phyloP scores from a whole-genome alignment of 169 alveolate genomes.

The Plasmodium malariae region DNA sequence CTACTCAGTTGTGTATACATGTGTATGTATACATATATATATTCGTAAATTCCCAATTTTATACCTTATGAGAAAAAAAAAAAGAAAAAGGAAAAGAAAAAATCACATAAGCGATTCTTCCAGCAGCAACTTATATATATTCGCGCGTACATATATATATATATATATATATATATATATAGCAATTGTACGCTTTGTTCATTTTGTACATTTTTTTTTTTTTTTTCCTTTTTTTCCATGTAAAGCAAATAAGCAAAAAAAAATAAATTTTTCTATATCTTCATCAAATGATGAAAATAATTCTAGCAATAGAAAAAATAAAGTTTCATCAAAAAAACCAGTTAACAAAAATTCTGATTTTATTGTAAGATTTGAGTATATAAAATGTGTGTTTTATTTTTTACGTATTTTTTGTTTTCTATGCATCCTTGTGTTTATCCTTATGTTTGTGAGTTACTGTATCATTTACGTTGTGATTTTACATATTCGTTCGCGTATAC shows the following conservation, averaged over 20 bases:
- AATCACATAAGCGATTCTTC: no score
- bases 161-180: slow-evolving; percentile 18
- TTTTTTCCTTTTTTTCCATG: neutral
- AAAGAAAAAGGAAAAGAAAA: no score
- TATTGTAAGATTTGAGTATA: slow-evolving; percentile 31
- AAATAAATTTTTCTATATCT: slow-evolving; percentile 46
- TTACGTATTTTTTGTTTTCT: neutral
- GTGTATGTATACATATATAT: slow-evolving; percentile 8
- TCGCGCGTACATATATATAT: neutral
- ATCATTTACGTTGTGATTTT: no score
- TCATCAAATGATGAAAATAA: slow-evolving; percentile 53
- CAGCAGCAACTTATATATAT: no score
- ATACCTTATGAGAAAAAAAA: no score
- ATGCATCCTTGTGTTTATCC: neutral
- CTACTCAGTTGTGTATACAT: neutral
- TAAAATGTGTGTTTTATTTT: no score
- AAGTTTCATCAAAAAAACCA: slow-evolving; percentile 36
- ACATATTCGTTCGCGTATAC: neutral
- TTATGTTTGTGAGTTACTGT: neutral
- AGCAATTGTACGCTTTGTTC: no score
- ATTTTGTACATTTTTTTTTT: neutral
- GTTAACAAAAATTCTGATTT: slow-evolving; percentile 29
- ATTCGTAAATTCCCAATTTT: no score
- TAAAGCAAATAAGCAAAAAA: slow-evolving; percentile 49
- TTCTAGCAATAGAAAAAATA: slow-evolving; percentile 40